A percentile compares a stretch with the other conserved stretches of the same genome.
Conservation (phyloP, 495 filamentous ascomycete species). For the Podospora australis region DNA sequence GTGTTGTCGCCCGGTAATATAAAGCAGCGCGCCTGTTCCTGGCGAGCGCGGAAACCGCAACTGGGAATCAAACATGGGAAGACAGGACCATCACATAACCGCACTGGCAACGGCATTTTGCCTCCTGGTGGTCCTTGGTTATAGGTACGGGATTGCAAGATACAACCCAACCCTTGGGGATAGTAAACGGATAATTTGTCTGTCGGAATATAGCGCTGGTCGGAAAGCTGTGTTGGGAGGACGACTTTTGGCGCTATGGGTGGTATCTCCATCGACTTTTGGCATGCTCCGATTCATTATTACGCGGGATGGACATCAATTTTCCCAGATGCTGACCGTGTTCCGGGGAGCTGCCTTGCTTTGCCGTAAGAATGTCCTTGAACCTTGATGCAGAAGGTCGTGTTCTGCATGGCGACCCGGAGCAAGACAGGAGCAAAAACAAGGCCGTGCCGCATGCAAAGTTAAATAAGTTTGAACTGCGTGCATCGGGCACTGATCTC, state of each 20-base stretch:
- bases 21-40: slow-evolving; percentile 3
- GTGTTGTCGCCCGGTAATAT: slow-evolving; percentile 1
- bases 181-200: too few species aligned
- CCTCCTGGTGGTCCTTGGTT: too few species aligned
- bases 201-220: too few species aligned
- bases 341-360: slow-evolving; percentile 5
- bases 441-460: background rate
- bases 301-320: background rate
- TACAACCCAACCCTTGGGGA: too few species aligned
- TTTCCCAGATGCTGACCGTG: background rate
- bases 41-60: background rate
- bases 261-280: too few species aligned
- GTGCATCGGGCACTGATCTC: background rate
- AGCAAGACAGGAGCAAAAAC: background rate
- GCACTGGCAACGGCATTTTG: too few species aligned
- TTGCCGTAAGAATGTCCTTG: background rate
- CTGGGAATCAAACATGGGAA: background rate
- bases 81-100: too few species aligned
- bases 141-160: too few species aligned
- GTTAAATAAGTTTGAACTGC: background rate
- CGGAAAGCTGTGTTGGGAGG: too few species aligned
- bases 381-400: slow-evolving; percentile 3
- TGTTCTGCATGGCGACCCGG: background rate
- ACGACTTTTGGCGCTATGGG: too few species aligned
- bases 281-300: background rate